Evolutionary conservation across 495 filamentous ascomycete genomes (phyloP), one percentile per base, ranked within the genome.

Genomic region (Xylaria telfairii): DNA sequence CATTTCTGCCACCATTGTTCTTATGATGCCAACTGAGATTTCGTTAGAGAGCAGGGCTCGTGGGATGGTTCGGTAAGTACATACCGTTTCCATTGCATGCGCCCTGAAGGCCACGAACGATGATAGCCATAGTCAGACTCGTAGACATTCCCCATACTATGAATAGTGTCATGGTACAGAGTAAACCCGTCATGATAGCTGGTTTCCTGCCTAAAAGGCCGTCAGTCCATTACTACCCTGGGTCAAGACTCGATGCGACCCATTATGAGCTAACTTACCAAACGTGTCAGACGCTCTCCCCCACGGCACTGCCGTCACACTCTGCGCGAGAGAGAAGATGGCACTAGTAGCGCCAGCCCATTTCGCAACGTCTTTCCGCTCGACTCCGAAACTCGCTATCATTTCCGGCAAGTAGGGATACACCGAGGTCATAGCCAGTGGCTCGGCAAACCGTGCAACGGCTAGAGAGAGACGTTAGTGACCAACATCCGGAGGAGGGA

Each of bases 351-450:
- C 83, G 41, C 92, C 83, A 15, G 90, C 92, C 90, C 91, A 95
- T 86, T 89, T 89, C 59, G 91, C 92, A 56, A 97, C 86, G 30
- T 94, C 85, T 60, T 89, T 85, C 70, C 88, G 84, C 30, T 89
- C 85, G n/a, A 96, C 85, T 21, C 90, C 89, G 70, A 97, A 91
- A 80, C 86, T 89, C 72, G 91, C 87, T 63, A 96, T 92, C 90
- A 97, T 94, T 82, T 94, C 95, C 30, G 92, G 93, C 46, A 98
- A 86, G 78, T 98, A 98, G 19, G 95, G 95, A 71, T 92, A 92
- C 71, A 97, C 89, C 10, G 92, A 94, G 6, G 94, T 97, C 72
- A 94, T 82, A 30, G 93, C 91, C 47, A 97, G 83, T 60, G 84
- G 95, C 77, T 98, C 95, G 62, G 94, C 93, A 75, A 98, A 95